Percentiles rank a stretch among this genome's conserved stretches.
Evolutionary conservation across 305 asterid genomes (phyloP).

Genomic region (Fraxinus floribunda): DNA sequence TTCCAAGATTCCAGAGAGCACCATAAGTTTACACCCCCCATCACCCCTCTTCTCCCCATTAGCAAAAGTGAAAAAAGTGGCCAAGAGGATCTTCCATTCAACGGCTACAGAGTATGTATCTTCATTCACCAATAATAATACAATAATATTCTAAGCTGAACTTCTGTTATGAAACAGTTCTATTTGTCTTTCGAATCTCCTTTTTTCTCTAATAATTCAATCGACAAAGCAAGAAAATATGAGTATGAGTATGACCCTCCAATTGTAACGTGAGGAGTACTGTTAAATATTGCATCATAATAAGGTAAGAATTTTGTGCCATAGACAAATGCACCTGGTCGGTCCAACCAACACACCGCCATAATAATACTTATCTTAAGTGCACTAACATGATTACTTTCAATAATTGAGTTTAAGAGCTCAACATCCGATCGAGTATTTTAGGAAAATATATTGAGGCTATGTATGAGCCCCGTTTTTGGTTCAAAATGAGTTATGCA

Average conservation of each 20-base stretch:
- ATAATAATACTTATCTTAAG: not conserved
- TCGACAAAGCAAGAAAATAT: not conserved
- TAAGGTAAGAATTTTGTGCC: not conserved
- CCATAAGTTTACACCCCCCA: not conserved
- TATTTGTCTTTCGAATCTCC: constrained; percentile 3
- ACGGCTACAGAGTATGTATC: not conserved
- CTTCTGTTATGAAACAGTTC: not conserved
- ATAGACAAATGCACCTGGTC: not conserved
- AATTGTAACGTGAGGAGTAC: not conserved
- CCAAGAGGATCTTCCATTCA: not conserved
- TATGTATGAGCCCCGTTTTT: no score
- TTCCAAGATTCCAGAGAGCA: not conserved
- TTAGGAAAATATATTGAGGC: no score
- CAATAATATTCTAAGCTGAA: not conserved
- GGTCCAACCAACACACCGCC: not conserved
- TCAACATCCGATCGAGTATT: not conserved
- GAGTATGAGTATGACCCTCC: not conserved
- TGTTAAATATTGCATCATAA: not conserved
- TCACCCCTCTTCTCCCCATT: not conserved
- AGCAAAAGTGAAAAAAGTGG: not conserved
- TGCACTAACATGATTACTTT: not conserved
- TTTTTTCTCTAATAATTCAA: not conserved
- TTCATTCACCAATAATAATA: not conserved
- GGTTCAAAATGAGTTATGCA: no score
- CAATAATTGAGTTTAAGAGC: not conserved